Evolutionary conservation across 306 rosid species (phyloP), one percentile per base, ranked within the genome.

Genomic region (Cicer bijugum): DNA sequence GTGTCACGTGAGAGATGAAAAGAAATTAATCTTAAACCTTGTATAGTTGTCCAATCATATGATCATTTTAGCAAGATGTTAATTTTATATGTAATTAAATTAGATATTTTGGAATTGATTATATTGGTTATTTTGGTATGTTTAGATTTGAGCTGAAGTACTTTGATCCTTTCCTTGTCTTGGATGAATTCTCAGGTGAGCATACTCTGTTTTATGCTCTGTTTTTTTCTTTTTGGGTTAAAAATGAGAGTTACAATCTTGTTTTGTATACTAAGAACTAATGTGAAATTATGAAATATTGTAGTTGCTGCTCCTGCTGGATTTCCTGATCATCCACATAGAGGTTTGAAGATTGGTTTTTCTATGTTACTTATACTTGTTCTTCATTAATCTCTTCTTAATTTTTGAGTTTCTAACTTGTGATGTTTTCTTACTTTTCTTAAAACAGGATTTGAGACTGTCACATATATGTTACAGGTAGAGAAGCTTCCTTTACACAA

Each of bases 401-500:
- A 53, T 17, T 43, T 43, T 5, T 65, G 62, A 52, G 35, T 9
- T 83, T 82, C 85, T 86, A 39, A 79, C 78, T 72, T 39, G 44
- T 59, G 33, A 2, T 76, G 69, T 64, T 78, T 78, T 70, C 60
- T 61, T 9, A 50, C 28, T 50, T 75, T 85, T 72, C 19, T 57
- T 11, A 17, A 15, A 1, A 65, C 95, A 92, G 98, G 98, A 23
- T 94, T 94, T 84, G 99, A 94, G 82, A 94, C 98, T 0, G 98
- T 94, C 74, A 94, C 99, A 75, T 94, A 94, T 83, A 94, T 94
- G 97, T 80, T 94, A 75, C 99, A 94, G 98, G 98, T 93, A 89
- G 1, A 10, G 6, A 23, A 23, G 33, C 33, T 23, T 23, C 33
- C 33, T 23, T 2, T 23, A 23, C 33, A 23, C 33, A 23, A 23